Evolutionary conservation across 2,329 filamentous ascomycete species (phyloP), one percentile per base, ranked within the genome.

Genomic region (Malbranchea cinnamomea): DNA sequence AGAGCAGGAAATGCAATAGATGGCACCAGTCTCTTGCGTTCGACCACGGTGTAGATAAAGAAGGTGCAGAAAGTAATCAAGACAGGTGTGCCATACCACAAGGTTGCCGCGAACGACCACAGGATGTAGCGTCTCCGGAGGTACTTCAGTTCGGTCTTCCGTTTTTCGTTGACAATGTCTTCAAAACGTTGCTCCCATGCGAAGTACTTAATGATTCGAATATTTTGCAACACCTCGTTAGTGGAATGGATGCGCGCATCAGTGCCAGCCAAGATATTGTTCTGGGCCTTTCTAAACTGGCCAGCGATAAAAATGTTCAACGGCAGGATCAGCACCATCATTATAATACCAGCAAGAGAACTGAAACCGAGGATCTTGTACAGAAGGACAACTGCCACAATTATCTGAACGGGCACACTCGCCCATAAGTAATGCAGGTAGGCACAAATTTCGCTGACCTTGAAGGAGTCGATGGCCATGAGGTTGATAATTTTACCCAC

Each of bases 381-480:
- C 13, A 98, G 71, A 24, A 98, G 63, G 11, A 70, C 61, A 37
- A 95, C 66, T 4, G 84, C 81, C 26, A 94, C 71, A 26, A 79
- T 59, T 22, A 98, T 69, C 56, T 95, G 85, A 0, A 89, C 80
- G 0, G 89, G 89, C 2, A 87, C 85, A 37, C 79, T 76, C 0
- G 85, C 87, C 63, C 87, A 79, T n/a, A 98, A 63, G 55, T 92
- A 98, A 56, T 98, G 89, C 18, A 98, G 63, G 51, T 98, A 98
- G 0, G 87, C 80, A 21, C 83, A 89, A 35, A 93, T 77, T 50
- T 98, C 89, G 38, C 82, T 80, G 32, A 98, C 83, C 59, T 98
- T 98, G 71, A 95, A 95, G 27, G 87, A 94, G 61, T 98, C 91
- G 23, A 98, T 91, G 7, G 89, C 91, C 89, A 98, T 98, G 41